Conservation (phyloP, 2,329 filamentous ascomycete genomes). For the Metarhizium guizhouense region DNA sequence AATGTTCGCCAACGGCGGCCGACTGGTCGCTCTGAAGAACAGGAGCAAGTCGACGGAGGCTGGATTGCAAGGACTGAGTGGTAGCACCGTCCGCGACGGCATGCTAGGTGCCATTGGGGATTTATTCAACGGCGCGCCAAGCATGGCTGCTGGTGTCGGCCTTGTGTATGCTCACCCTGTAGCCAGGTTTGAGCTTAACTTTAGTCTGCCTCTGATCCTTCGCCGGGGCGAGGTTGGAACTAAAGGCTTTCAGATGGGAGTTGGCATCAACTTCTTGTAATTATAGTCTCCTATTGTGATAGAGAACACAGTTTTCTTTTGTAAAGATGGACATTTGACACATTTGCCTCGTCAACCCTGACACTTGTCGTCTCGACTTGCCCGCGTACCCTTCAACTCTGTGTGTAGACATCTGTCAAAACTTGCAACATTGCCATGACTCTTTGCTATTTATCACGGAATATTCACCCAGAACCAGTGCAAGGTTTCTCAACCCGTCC, state of each 20-base stretch:
- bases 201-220: constrained; percentile 75
- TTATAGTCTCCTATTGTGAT: neutral
- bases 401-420: too few species aligned
- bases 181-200: constrained; percentile 92
- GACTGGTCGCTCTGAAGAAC: constrained; percentile 67
- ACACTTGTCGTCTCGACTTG: too few species aligned
- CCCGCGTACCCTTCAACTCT: too few species aligned
- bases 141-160: constrained; percentile 77
- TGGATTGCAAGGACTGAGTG: constrained; percentile 23
- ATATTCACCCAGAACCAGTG: too few species aligned
- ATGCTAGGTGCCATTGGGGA: constrained; percentile 57
- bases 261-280: constrained; percentile 92
- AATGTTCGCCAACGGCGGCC: constrained; percentile 82
- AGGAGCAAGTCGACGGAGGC: constrained; percentile 38
- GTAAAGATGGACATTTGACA: constrained; percentile 1
- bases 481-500: too few species aligned
- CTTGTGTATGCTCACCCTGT: constrained; percentile 92
- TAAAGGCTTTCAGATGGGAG: constrained; percentile 91
- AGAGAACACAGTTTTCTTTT: neutral
- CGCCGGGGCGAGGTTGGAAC: constrained; percentile 77
- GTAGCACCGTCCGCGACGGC: constrained; percentile 39
- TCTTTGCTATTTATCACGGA: too few species aligned
- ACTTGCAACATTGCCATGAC: too few species aligned
- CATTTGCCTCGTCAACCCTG: neutral
- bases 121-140: constrained; percentile 68